Percentiles rank a stretch among this genome's conserved stretches.
phyloP scores from a whole-genome alignment of 345 rosid genomes.

The Cochlearia excelsa region DNA sequence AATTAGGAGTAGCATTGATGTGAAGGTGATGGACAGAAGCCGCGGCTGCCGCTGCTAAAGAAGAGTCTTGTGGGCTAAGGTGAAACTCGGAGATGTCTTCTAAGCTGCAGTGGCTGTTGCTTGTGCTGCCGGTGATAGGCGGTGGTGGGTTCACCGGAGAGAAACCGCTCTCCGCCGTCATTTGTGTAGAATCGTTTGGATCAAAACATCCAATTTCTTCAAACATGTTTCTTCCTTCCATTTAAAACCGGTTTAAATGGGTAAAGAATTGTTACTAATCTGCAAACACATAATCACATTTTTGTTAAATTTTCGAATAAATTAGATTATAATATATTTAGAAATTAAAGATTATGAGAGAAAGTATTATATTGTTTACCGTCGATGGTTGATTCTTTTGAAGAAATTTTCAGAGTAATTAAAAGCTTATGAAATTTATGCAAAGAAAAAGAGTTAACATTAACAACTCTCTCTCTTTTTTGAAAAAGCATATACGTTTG shows the following conservation, averaged over 20 bases:
- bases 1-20: slow-evolving; percentile 22
- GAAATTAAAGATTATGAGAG: background rate
- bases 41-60: slow-evolving; percentile 32
- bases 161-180: slow-evolving; percentile 30
- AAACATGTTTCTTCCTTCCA: slow-evolving; percentile 37
- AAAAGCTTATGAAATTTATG: slow-evolving; percentile 9
- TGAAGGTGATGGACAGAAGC: slow-evolving; percentile 48
- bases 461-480: slow-evolving; percentile 20
- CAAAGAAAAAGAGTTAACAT: slow-evolving; percentile 5
- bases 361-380: slow-evolving; percentile 11
- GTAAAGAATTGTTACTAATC: slow-evolving; percentile 5
- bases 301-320: background rate
- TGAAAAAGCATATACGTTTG: slow-evolving; percentile 25
- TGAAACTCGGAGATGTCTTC: slow-evolving; percentile 49
- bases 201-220: slow-evolving; percentile 53
- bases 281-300: slow-evolving; percentile 3
- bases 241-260: slow-evolving; percentile 9
- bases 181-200: slow-evolving; percentile 41
- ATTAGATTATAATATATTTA: too few relatives aligned
- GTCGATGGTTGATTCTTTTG: slow-evolving; percentile 7
- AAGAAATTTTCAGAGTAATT: slow-evolving; percentile 1
- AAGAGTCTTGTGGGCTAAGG: slow-evolving; percentile 31
- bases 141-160: slow-evolving; percentile 31
- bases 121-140: slow-evolving; percentile 24
- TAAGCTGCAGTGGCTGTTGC: slow-evolving; percentile 38